A percentile compares a stretch with the other conserved stretches of the same genome.
Conservation (phyloP, 495 filamentous ascomycete species). For the Trichoderma parareesei region DNA sequence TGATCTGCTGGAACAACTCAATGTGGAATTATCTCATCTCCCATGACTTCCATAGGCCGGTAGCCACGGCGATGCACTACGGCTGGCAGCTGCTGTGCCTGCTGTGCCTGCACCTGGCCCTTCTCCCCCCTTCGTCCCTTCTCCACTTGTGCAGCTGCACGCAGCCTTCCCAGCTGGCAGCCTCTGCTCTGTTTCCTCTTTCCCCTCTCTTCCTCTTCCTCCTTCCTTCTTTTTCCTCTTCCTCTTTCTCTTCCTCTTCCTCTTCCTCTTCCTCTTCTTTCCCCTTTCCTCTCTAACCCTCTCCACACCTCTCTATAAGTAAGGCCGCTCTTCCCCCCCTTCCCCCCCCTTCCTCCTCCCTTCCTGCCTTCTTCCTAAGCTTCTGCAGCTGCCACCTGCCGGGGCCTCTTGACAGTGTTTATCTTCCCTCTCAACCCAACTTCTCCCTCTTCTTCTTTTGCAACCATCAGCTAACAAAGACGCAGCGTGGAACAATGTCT, state of each 20-base stretch:
- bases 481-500: background rate
- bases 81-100: background rate
- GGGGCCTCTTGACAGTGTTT: too few relatives aligned
- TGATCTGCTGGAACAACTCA: too few relatives aligned
- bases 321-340: background rate
- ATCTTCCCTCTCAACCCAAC: too few relatives aligned
- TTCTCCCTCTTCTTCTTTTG: too few relatives aligned
- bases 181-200: background rate
- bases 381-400: too few relatives aligned
- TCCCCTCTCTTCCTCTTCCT: background rate
- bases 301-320: background rate
- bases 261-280: background rate
- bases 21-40: too few relatives aligned
- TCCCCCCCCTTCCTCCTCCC: background rate
- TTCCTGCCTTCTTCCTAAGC: background rate
- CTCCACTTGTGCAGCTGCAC: background rate
- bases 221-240: background rate
- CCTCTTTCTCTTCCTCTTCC: background rate
- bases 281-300: background rate
- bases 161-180: background rate
- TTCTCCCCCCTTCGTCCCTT: background rate
- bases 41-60: too few relatives aligned
- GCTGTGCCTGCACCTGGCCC: background rate
- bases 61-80: background rate
- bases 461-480: too few relatives aligned